phyloP scores from a whole-genome alignment of 352 stramenopile species.

The Globisporangium parvum region DNA sequence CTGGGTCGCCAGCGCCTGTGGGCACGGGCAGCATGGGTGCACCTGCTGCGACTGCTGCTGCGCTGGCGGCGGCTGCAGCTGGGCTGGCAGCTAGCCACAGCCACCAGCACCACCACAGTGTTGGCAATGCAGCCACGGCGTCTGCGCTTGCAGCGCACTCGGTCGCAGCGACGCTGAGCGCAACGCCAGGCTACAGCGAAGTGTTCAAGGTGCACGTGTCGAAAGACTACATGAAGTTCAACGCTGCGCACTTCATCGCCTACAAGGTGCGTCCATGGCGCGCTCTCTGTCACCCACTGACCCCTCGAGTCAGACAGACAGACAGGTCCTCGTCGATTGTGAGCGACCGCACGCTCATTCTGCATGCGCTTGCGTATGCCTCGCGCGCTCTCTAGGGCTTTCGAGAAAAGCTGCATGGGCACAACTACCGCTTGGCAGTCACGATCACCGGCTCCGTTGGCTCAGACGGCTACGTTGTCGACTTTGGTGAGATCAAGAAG shows the following conservation, averaged over 20 bases:
- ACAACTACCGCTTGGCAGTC: slow-evolving; percentile 96
- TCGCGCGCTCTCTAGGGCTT: slow-evolving; percentile 65
- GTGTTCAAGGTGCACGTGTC: slow-evolving; percentile 86
- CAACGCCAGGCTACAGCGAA: slow-evolving; percentile 39
- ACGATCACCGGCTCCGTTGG: slow-evolving; percentile 85
- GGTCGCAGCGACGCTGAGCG: slow-evolving; percentile 5
- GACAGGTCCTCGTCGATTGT: no score
- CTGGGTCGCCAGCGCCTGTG: background rate
- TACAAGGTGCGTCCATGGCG: slow-evolving; percentile 55
- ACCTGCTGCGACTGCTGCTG: background rate
- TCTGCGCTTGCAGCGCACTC: slow-evolving; percentile 11
- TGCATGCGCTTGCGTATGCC: no score
- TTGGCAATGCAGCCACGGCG: background rate
- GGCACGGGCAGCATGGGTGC: background rate
- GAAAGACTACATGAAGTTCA: slow-evolving; percentile 92
- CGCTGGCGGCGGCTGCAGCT: background rate
- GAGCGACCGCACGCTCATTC: no score
- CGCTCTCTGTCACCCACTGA: no score
- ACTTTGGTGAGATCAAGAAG: slow-evolving; percentile 98
- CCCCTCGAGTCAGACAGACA: no score
- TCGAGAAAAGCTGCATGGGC: slow-evolving; percentile 95
- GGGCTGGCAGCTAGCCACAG: background rate
- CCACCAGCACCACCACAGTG: background rate
- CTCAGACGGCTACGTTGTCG: slow-evolving; percentile 94
- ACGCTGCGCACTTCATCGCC: slow-evolving; percentile 85